A percentile compares a stretch with the other conserved stretches of the same genome.
Conservation (phyloP, 345 rosid species). For the Anastatica hierochuntica region DNA sequence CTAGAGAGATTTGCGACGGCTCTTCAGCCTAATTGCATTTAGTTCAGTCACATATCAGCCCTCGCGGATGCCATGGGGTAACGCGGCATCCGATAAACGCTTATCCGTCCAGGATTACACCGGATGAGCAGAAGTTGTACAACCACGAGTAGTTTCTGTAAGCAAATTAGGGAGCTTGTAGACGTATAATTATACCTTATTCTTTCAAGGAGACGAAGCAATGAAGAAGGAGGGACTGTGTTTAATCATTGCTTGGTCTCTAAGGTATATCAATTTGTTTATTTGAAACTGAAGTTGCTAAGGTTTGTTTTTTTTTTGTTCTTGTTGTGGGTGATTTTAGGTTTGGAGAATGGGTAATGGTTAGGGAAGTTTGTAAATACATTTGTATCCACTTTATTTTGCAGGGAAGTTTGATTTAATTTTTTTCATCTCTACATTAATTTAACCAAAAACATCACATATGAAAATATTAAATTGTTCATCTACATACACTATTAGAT, state of each 20-base stretch:
- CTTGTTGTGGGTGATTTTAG: slow-evolving; percentile 17
- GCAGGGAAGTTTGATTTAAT: slow-evolving; percentile 12
- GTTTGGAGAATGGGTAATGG: slow-evolving; percentile 25
- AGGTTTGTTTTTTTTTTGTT: slow-evolving; percentile 17
- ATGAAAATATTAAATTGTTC: no score
- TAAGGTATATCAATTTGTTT: no score
- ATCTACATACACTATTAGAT: no score
- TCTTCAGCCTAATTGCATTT: slow-evolving; percentile 17
- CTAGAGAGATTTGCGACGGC: slow-evolving; percentile 15
- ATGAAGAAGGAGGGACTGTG: no score
- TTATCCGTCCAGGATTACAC: not conserved
- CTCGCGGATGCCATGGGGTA: not conserved
- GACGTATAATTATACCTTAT: slow-evolving; percentile 37
- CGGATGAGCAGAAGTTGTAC: slow-evolving; percentile 18
- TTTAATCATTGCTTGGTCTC: no score
- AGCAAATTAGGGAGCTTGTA: slow-evolving; percentile 25
- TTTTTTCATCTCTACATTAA: no score
- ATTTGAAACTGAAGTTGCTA: slow-evolving; percentile 10
- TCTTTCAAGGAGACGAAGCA: no score
- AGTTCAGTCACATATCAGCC: slow-evolving; percentile 12
- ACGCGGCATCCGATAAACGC: slow-evolving; percentile 1
- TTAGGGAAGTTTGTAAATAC: slow-evolving; percentile 24
- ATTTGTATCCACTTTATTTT: slow-evolving; percentile 13
- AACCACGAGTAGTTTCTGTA: slow-evolving; percentile 25
- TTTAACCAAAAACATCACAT: no score